phyloP scores from a whole-genome alignment of 768 basidiomycete species.

The Trametes cinnabarina region DNA sequence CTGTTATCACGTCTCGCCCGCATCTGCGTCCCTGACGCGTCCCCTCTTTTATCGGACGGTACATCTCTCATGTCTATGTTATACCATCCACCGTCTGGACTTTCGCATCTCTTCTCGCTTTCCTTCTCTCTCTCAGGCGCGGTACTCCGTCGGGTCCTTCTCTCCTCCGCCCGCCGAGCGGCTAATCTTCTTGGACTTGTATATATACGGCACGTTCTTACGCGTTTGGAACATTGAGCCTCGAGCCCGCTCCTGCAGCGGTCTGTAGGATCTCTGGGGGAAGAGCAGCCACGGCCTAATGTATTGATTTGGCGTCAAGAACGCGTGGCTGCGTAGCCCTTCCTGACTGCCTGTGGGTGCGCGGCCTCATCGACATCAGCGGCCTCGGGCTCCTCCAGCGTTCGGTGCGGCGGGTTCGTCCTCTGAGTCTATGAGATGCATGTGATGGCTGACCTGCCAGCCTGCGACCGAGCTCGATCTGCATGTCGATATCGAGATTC shows the following conservation, averaged over 20 bases:
- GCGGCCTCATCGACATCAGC: too few species aligned
- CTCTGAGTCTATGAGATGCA: too few species aligned
- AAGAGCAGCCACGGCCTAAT: too few species aligned
- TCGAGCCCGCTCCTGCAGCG: neutral
- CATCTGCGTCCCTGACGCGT: slow-evolving; percentile 12
- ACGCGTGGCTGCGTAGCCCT: too few species aligned
- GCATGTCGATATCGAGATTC: too few species aligned
- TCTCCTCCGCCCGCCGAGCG: neutral
- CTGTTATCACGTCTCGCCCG: too few species aligned
- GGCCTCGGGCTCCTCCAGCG: too few species aligned
- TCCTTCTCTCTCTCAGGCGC: neutral
- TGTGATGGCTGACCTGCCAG: too few species aligned
- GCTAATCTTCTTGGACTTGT: neutral
- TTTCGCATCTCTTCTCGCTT: neutral
- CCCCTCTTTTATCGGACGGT: slow-evolving; percentile 3
- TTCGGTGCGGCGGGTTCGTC: too few species aligned
- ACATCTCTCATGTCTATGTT: neutral
- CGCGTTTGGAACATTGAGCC: neutral
- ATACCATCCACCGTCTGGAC: slow-evolving; percentile 6
- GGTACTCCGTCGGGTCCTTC: neutral
- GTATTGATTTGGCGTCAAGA: too few species aligned
- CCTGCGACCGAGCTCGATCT: too few species aligned
- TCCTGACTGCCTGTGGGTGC: too few species aligned
- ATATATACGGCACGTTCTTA: neutral
- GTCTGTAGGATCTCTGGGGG: neutral